Conservation (phyloP, 2,329 filamentous ascomycete species). For the Pseudocercospora eumusae region DNA sequence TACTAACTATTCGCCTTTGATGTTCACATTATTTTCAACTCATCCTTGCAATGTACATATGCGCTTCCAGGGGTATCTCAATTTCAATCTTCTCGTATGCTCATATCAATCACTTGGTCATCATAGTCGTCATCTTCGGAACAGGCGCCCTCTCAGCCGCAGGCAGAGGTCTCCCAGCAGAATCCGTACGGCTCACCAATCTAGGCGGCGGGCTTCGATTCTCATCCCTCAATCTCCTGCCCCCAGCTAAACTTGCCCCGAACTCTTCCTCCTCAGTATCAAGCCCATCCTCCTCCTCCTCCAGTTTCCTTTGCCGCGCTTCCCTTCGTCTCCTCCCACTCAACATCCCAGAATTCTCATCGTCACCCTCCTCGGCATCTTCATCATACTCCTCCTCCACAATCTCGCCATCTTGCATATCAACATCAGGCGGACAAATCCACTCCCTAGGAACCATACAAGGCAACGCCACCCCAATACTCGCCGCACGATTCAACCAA, state of each 20-base stretch:
- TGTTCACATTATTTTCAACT: neutral
- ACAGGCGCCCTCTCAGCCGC: constrained; percentile 49
- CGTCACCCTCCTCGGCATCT: constrained; percentile 57
- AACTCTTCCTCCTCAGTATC: constrained; percentile 16
- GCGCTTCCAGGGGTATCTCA: constrained; percentile 1
- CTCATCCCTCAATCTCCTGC: constrained; percentile 29
- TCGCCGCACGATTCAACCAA: constrained; percentile 84
- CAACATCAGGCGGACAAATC: constrained; percentile 76
- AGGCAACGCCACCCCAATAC: constrained; percentile 75
- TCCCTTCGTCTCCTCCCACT: constrained; percentile 9
- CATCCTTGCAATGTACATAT: neutral
- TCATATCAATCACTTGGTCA: constrained; percentile 8
- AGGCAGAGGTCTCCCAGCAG: constrained; percentile 46
- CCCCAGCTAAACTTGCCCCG: constrained; percentile 29
- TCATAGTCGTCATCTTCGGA: constrained; percentile 31
- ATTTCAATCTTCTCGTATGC: neutral
- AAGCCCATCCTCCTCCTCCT: constrained; percentile 4
- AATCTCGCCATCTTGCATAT: constrained; percentile 69
- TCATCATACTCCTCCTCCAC: constrained; percentile 57
- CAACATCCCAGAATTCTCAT: constrained; percentile 44
- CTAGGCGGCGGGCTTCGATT: constrained; percentile 34
- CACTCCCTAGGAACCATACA: constrained; percentile 81
- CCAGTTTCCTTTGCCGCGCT: constrained; percentile 11
- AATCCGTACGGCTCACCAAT: constrained; percentile 42
- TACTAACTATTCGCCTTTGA: neutral